Evolutionary conservation across 1,139 yeast species (phyloP), one percentile per base, ranked within the genome.

Genomic region (Williopsis jadinii): DNA sequence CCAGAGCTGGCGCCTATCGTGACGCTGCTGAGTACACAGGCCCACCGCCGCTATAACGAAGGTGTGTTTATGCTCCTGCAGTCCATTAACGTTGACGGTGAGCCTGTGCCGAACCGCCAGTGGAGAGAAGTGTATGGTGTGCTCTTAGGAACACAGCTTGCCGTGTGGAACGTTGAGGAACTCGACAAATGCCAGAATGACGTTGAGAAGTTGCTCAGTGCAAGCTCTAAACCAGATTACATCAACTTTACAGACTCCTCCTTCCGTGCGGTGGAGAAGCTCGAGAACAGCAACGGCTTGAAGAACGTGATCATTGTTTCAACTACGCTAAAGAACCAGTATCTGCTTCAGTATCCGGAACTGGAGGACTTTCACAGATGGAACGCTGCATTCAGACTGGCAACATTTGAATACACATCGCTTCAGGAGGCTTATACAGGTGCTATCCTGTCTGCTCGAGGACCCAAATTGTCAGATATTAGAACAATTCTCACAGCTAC

Each of bases 401-500:
- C 95, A 19, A 74, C 78, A 41, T 88, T 75, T 60, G 98, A 92
- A 64, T 81, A 82, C 61, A 75, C 80, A 27, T 68, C 87, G 19
- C 69, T 92, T 44, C 97, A 92, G 63, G 95, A 87, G 60, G 96
- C 97, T 0, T 92, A 92, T 60, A 88, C 98, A 0, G 98, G 96
- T 8, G 96, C 97, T 0, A 68, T 92, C 44, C 68, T 92, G 40
- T 82, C 95, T 11, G 86, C 96, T 24, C 73, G 95, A 58, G 98
- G 97, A 14, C 74, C 95, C 6, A 67, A 85, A 47, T 68, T 92
- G 48, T 82, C 92, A 40, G 97, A 94, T 58, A 88, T 92, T 46
- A 75, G 86, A 44, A 84, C 94, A 9, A 72, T 92, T 33, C 68
- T 92, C 46, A 82, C 95, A 1, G 95, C 86, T 53, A 84, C 92